phyloP scores from a whole-genome alignment of 768 basidiomycete genomes.

The Lactarius quietus region DNA sequence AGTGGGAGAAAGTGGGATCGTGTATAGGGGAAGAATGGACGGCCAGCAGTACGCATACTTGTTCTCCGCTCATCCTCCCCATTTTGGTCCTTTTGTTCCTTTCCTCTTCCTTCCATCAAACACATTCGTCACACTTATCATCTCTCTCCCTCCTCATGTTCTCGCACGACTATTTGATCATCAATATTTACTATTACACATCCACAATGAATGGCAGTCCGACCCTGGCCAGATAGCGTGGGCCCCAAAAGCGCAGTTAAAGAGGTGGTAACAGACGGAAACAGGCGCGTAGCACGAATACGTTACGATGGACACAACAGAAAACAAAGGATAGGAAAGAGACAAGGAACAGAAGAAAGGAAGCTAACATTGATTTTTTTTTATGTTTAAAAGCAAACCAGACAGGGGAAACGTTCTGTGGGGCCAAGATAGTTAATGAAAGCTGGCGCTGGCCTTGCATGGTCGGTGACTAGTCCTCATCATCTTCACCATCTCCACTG shows the following conservation, averaged over 20 bases:
- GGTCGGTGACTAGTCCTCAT: slow-evolving; percentile 41
- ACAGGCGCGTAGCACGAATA: slow-evolving; percentile 18
- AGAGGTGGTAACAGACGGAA: slow-evolving; percentile 22
- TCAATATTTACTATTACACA: slow-evolving; percentile 26
- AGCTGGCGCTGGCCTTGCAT: slow-evolving; percentile 8
- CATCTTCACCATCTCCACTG: slow-evolving; percentile 39
- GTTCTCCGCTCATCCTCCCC: background rate
- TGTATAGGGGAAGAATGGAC: background rate
- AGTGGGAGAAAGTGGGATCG: background rate
- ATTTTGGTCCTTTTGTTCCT: slow-evolving; percentile 1
- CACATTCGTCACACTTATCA: background rate
- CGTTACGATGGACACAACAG: slow-evolving; percentile 25
- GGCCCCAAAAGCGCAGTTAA: slow-evolving; percentile 20
- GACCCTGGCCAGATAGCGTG: slow-evolving; percentile 16
- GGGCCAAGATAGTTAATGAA: slow-evolving; percentile 1
- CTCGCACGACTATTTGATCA: slow-evolving; percentile 1
- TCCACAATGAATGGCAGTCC: slow-evolving; percentile 10
- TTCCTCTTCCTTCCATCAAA: slow-evolving; percentile 7
- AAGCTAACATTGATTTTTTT: slow-evolving; percentile 15
- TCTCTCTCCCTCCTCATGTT: background rate
- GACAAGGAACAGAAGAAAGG: background rate
- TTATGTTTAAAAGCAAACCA: slow-evolving; percentile 19
- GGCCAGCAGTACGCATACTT: no score
- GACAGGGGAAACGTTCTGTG: slow-evolving; percentile 16
- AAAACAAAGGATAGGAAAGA: background rate